Base-by-base conservation (phyloP, 495 filamentous ascomycete genomes). In the Aspergillus taichungensis region DNA sequence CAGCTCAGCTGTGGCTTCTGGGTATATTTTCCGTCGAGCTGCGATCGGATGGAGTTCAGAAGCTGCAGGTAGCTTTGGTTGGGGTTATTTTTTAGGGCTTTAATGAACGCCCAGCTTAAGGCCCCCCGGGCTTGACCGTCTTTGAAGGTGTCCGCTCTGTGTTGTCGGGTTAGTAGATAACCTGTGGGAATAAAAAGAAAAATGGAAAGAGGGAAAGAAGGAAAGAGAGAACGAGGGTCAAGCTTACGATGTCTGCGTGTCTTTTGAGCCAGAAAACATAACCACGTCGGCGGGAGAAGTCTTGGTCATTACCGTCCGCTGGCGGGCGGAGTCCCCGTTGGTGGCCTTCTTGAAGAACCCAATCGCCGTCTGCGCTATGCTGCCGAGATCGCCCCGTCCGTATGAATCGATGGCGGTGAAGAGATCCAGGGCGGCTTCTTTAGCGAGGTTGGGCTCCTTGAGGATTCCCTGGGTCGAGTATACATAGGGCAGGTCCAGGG, bases 1-100 rank as follows among this genome's bases (percentile, higher is more conserved):
- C 89, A 91, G 64, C 88, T 95, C 50, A 98, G 74, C 73, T 98
- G 92, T 54, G 92, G 92, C 74, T 95, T 96, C 68, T 98, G 92
- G 29, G 80, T 82, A 62, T 98, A 98, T 61, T 90, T 91, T 13
- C 79, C 84, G 46, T 87, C 78, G 47, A 98, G 73, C 64, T 96
- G 94, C 45, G 91, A 83, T 8, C 92, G 84, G 60, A 98, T 95
- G 64, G 78, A 88, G 66, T 94, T 96, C 50, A 98, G 73, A 44
- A 98, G 68, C 65, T 94, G 85, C 37, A 97, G 84, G 53, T 97
- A 97, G 70, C 87, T 95, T 73, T 97, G 94, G 49, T 96, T 83
- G 1, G 92, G 91, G 59, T 88, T 91, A 67, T 94, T 94, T 71
- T 90, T 85, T 46, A 95, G 75, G 8, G 89, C 82, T 31, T 80